Percentiles rank a stretch among this genome's conserved stretches.
phyloP scores from a whole-genome alignment of 352 stramenopile species.

The Pythium scleroteichum region DNA sequence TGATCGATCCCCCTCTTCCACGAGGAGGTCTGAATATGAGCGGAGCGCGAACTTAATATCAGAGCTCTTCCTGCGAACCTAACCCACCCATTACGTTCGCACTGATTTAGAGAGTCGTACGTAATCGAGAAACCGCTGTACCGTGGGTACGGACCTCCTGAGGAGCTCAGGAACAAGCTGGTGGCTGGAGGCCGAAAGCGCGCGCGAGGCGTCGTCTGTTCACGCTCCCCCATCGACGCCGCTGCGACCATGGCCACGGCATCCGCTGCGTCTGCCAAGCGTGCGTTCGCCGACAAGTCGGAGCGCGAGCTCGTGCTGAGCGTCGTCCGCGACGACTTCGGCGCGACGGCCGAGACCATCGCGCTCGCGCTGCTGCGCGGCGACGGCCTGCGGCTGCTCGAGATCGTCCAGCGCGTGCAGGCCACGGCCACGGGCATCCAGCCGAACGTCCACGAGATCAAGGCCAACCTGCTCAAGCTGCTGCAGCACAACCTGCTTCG shows the following conservation, averaged over 20 bases:
- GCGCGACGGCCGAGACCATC: conserved; percentile 64
- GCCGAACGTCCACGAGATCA: conserved; percentile 74
- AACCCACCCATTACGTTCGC: too few relatives aligned
- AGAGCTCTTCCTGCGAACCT: conserved; percentile 2
- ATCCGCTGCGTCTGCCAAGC: neutral
- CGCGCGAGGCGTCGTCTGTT: neutral
- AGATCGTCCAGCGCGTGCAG: conserved; percentile 70
- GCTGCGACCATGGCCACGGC: neutral
- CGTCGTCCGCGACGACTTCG: conserved; percentile 82
- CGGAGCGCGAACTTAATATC: neutral
- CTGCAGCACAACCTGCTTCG: conserved; percentile 86
- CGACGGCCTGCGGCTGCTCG: conserved; percentile 63
- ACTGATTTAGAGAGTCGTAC: conserved; percentile 1
- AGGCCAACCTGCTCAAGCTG: conserved; percentile 81
- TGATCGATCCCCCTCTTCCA: neutral
- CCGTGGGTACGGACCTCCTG: neutral
- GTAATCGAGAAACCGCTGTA: too few relatives aligned
- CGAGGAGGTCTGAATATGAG: conserved; percentile 4
- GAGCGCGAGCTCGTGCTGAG: conserved; percentile 75
- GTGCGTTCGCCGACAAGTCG: conserved; percentile 61
- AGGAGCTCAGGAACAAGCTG: conserved; percentile 3
- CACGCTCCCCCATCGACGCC: neutral
- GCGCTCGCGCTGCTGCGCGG: conserved; percentile 58
- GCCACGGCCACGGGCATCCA: conserved; percentile 31
- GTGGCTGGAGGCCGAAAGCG: conserved; percentile 8